These are phyloP conservation scores for Penicillium sclerotigenum DNA, from an alignment of 2,329 filamentous ascomycete genomes.

Conservation along the genomic window DNA sequence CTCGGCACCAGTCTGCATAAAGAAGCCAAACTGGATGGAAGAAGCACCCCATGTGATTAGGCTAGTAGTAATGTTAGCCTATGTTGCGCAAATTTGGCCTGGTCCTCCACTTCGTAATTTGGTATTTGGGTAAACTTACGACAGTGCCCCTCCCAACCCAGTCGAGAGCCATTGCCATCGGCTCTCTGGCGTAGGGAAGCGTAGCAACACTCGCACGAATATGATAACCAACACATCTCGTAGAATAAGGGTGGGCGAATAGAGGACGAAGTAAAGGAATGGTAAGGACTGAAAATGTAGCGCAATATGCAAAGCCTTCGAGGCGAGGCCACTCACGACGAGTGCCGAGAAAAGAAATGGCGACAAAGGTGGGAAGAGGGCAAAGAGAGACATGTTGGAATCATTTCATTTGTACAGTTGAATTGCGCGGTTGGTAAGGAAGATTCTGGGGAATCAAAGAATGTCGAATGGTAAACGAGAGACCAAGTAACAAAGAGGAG, in stretches of 20 bases:
- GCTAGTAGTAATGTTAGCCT: conserved; percentile 15
- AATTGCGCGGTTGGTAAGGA: neutral
- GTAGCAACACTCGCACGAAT: conserved; percentile 30
- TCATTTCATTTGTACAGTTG: conserved; percentile 21
- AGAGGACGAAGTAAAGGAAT: conserved; percentile 34
- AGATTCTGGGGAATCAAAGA: neutral
- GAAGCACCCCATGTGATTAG: conserved; percentile 32
- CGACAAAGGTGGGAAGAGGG: conserved; percentile 19
- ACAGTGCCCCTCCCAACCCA: conserved; percentile 25
- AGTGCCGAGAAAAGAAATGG: conserved; percentile 31
- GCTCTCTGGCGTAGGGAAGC: conserved; percentile 19
- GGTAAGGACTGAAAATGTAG: conserved; percentile 34
- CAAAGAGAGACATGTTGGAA: conserved; percentile 20
- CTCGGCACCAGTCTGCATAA: conserved; percentile 41
- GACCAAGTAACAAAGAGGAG: neutral
- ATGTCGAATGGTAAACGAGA: neutral
- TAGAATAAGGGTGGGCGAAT: conserved; percentile 39
- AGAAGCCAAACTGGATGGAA: conserved; percentile 40
- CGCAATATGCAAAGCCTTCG: conserved; percentile 35
- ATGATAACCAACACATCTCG: conserved; percentile 35
- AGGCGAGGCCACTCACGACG: conserved; percentile 32
- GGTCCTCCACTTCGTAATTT: neutral
- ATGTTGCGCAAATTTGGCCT: neutral
- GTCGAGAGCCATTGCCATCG: conserved; percentile 26
- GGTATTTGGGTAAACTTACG: conserved; percentile 23